These are phyloP conservation scores for Baudoinia panamericana DNA, from an alignment of 495 filamentous ascomycete species.

Conservation along the genomic window DNA sequence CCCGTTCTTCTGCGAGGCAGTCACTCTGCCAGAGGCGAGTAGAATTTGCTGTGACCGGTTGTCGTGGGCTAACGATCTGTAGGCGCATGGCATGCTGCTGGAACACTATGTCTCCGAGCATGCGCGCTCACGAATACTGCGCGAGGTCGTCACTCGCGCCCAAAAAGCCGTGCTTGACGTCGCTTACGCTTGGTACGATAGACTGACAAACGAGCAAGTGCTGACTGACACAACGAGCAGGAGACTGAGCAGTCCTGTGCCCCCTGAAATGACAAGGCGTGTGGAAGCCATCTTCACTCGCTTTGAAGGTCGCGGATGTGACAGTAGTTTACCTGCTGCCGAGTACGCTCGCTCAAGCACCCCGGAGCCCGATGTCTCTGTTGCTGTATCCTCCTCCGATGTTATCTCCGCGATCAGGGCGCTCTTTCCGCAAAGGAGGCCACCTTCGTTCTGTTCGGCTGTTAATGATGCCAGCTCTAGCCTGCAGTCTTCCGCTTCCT, in stretches of 20 bases:
- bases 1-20: conserved; percentile 66
- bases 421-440: conserved; percentile 52
- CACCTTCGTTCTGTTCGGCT: conserved; percentile 35
- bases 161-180: conserved; percentile 60
- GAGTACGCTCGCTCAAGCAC: too few relatives aligned
- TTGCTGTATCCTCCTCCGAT: conserved; percentile 63
- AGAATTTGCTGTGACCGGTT: neutral
- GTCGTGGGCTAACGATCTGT: conserved; percentile 22
- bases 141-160: conserved; percentile 62
- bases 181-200: conserved; percentile 37
- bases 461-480: conserved; percentile 37
- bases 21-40: conserved; percentile 79
- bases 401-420: conserved; percentile 56
- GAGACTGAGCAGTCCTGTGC: conserved; percentile 37
- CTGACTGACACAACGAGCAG: conserved; percentile 27
- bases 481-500: conserved; percentile 51
- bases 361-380: too few relatives aligned
- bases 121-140: conserved; percentile 76
- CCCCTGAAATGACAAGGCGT: neutral
- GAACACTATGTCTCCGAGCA: conserved; percentile 86
- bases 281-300: conserved; percentile 6
- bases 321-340: too few relatives aligned
- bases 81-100: conserved; percentile 76
- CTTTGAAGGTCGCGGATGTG: neutral
- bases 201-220: neutral